Base-by-base conservation (phyloP, 2,329 filamentous ascomycete species). In the Aspergillus cejpii region DNA sequence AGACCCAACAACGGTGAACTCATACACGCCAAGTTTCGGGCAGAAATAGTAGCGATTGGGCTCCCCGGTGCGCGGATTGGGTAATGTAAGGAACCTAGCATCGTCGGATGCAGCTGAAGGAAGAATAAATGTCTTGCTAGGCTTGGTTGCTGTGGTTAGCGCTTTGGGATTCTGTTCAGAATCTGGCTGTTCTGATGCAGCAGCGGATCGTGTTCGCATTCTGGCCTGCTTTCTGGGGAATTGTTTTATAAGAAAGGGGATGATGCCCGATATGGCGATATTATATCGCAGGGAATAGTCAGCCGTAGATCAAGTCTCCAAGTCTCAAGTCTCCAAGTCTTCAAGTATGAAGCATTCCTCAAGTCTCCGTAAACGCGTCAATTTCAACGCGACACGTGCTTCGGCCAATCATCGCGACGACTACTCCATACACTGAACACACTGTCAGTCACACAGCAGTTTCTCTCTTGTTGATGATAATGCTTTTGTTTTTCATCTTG, bases 1-100 rank as follows among this genome's bases (percentile, higher is more conserved):
- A 3, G 76, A 69, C 6, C 72, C 65, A 43, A 83, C 69, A 43
- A 71, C 71, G 2, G 76, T 83, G 58, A 84, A 81, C 52, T 84
- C 80, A 56, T 76, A 78, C 44, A 83, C 66, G 3, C 80, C 80
- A 15, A 69, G 70, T 20, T 73, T 61, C 0, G 80, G 79, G 49
- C 78, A 81, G 55, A 80, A 78, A 48, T 75, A 74, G 54, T 81
- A 83, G 49, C 77, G 70, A 37, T 64, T 73, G 3, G 71, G 62
- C 6, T 59, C 61, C 3, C 59, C 61, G 11, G 72, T 76, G 28
- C 72, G 71, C 6, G 80, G 80, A 47, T 79, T 72, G 3, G 74
- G 69, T 8, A 84, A 63, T 4, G 72, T 74, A 46, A 80, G 58
- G 37, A 83, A 75, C 42, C 78, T 72, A 33, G 78, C 72, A 49